phyloP scores from a whole-genome alignment of 805 yeast species.

The Metschnikowia gelsemii region DNA sequence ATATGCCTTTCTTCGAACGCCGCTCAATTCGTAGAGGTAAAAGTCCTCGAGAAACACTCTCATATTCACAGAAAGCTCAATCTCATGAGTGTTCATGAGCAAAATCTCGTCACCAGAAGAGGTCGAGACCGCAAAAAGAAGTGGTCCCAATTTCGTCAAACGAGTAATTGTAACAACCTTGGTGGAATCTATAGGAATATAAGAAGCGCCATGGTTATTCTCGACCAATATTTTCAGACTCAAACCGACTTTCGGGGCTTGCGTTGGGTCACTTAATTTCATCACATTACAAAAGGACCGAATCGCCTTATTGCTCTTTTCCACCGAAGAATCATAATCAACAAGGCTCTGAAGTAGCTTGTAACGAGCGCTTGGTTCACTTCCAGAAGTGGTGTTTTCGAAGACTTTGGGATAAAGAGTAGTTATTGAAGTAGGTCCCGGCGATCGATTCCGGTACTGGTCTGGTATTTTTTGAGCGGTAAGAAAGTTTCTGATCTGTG shows the following conservation, averaged over 20 bases:
- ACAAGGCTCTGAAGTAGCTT: conserved; percentile 2
- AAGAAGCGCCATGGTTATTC: neutral
- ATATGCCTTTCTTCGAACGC: conserved; percentile 1
- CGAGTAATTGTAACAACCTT: neutral
- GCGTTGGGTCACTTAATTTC: neutral
- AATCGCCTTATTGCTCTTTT: conserved; percentile 10
- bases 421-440: neutral
- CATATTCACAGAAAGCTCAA: conserved; percentile 3
- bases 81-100: conserved; percentile 7
- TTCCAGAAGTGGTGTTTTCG: neutral
- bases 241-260: no score
- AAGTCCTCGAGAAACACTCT: conserved; percentile 2
- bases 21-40: neutral
- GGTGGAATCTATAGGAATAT: neutral
- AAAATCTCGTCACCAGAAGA: conserved; percentile 6
- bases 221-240: no score
- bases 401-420: neutral
- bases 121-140: conserved; percentile 10
- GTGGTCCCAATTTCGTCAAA: conserved; percentile 2
- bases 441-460: no score
- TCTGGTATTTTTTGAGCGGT: no score
- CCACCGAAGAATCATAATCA: conserved; percentile 7
- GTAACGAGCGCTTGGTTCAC: conserved; percentile 8
- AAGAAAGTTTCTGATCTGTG: neutral
- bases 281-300: conserved; percentile 7